These are phyloP conservation scores for Aspergillus tamarii DNA, from an alignment of 2,329 filamentous ascomycete genomes.

Conservation along the genomic window DNA sequence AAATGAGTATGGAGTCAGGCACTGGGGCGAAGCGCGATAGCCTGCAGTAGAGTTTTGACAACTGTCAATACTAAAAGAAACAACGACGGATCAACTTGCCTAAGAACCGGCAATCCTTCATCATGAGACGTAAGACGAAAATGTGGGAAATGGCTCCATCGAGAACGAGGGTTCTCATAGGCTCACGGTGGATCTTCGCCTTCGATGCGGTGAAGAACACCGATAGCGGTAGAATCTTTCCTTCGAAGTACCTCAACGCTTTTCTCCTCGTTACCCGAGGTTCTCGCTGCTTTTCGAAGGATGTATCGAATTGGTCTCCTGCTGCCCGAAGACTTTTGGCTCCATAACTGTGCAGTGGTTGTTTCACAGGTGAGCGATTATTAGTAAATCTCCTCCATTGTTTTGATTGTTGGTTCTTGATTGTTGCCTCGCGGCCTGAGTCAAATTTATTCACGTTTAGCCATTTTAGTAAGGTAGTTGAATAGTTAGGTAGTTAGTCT, in stretches of 20 bases:
- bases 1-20: background rate
- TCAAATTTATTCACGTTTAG: background rate
- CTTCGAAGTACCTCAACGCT: background rate
- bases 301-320: background rate
- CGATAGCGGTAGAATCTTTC: slow-evolving; percentile 5
- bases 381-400: slow-evolving; percentile 6
- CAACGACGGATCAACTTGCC: background rate
- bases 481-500: background rate
- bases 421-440: slow-evolving; percentile 10
- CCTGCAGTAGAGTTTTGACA: slow-evolving; percentile 3
- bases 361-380: background rate
- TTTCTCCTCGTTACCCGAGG: slow-evolving; percentile 16
- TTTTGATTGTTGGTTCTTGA: background rate
- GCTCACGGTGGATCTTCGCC: slow-evolving; percentile 23
- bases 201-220: slow-evolving; percentile 35
- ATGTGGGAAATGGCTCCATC: slow-evolving; percentile 8
- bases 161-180: slow-evolving; percentile 18
- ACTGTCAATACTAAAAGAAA: slow-evolving; percentile 2
- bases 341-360: slow-evolving; percentile 4
- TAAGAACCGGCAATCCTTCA: background rate
- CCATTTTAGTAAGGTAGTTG: background rate
- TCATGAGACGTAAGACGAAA: slow-evolving; percentile 10
- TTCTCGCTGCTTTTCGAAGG: slow-evolving; percentile 16
- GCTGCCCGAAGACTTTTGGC: slow-evolving; percentile 13
- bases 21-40: background rate